A percentile compares a stretch with the other conserved stretches of the same genome.
These are phyloP conservation scores for Hypholoma fasciculare DNA, from an alignment of 768 basidiomycete species.

Conservation along the genomic window DNA sequence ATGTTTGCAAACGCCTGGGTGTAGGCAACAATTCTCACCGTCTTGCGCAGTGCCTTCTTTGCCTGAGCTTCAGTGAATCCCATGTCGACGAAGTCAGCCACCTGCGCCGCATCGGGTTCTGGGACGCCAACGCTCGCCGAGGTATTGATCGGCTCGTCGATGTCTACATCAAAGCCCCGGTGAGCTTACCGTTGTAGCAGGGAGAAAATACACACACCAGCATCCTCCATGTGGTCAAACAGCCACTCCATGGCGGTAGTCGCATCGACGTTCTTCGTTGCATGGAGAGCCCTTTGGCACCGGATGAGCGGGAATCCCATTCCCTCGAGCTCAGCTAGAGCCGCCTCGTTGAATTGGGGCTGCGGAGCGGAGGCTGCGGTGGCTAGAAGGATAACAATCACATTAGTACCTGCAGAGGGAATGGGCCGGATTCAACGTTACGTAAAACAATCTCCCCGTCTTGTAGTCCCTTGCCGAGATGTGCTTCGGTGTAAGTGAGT, in stretches of 20 bases:
- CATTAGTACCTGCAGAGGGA: neutral
- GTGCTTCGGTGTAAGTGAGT: conserved; percentile 58
- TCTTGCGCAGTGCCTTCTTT: conserved; percentile 82
- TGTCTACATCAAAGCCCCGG: conserved; percentile 51
- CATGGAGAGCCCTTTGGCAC: conserved; percentile 88
- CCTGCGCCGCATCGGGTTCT: conserved; percentile 67
- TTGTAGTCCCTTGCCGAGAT: conserved; percentile 72
- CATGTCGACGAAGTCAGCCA: conserved; percentile 83
- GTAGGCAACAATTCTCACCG: conserved; percentile 40
- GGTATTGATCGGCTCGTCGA: conserved; percentile 72
- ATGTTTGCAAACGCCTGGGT: neutral
- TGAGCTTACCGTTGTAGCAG: neutral
- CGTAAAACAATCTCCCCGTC: conserved; percentile 70
- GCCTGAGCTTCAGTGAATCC: conserved; percentile 87
- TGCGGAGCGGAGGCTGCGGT: conserved; percentile 28
- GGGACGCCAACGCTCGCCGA: conserved; percentile 18
- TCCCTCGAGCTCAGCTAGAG: conserved; percentile 73
- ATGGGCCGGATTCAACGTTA: conserved; percentile 34
- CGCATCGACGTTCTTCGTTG: conserved; percentile 74
- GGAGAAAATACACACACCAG: conserved; percentile 48
- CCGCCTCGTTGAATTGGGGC: conserved; percentile 72
- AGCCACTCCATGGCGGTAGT: conserved; percentile 96
- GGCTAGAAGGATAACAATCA: neutral
- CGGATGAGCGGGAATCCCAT: conserved; percentile 92
- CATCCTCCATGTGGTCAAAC: conserved; percentile 92